phyloP scores from a whole-genome alignment of 2,329 filamentous ascomycete genomes.

The Paraconiothyrium sp. region DNA sequence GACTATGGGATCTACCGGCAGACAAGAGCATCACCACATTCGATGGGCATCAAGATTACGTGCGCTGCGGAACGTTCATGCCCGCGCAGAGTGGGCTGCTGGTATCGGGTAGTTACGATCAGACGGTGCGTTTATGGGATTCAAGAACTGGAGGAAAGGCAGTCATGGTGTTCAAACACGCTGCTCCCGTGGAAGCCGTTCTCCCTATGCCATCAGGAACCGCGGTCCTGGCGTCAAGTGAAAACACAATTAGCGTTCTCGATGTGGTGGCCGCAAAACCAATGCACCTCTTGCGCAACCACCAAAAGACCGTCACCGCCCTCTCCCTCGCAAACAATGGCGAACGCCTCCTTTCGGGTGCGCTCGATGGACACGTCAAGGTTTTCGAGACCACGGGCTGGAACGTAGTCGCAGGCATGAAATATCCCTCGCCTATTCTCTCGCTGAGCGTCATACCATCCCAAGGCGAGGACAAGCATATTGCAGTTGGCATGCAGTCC shows the following conservation, averaged over 20 bases:
- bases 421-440: slow-evolving; percentile 91
- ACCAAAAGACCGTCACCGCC: slow-evolving; percentile 96
- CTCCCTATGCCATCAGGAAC: slow-evolving; percentile 87
- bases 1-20: slow-evolving; percentile 91
- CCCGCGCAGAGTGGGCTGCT: slow-evolving; percentile 75
- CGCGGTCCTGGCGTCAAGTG: slow-evolving; percentile 83
- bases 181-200: slow-evolving; percentile 88
- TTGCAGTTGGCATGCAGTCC: slow-evolving; percentile 93
- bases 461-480: slow-evolving; percentile 83
- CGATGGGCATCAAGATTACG: slow-evolving; percentile 89
- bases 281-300: slow-evolving; percentile 85
- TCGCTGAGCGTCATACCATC: slow-evolving; percentile 79
- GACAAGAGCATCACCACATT: slow-evolving; percentile 80
- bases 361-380: slow-evolving; percentile 95
- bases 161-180: slow-evolving; percentile 95
- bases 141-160: slow-evolving; percentile 71
- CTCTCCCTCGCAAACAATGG: slow-evolving; percentile 83
- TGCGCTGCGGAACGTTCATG: slow-evolving; percentile 87
- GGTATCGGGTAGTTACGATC: slow-evolving; percentile 92
- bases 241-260: slow-evolving; percentile 87
- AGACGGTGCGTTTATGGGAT: slow-evolving; percentile 94
- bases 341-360: slow-evolving; percentile 83
- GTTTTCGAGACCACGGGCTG: slow-evolving; percentile 93
- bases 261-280: slow-evolving; percentile 93
- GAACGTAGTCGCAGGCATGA: slow-evolving; percentile 95